These are phyloP conservation scores for Skeletonema costatum DNA, from an alignment of 108 stramenopile species.

Conservation along the genomic window DNA sequence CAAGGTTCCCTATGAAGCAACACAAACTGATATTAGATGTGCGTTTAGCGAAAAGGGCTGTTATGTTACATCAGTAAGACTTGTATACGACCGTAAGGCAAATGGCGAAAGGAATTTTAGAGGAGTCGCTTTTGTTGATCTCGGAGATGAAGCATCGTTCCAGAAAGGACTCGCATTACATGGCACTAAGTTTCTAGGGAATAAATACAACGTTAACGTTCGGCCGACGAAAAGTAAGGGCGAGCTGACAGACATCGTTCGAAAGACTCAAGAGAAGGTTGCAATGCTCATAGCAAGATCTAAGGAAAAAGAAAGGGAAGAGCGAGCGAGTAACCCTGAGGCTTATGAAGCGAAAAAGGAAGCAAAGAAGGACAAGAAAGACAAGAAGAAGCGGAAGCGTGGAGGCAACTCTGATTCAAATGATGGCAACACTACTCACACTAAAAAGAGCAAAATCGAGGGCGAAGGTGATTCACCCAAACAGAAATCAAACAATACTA, in stretches of 20 bases:
- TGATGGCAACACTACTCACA: not conserved
- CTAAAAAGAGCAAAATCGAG: not conserved
- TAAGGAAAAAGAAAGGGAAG: slow-evolving; percentile 30
- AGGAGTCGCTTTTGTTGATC: slow-evolving; percentile 86
- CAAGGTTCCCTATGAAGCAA: slow-evolving; percentile 70
- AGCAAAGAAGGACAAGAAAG: slow-evolving; percentile 14
- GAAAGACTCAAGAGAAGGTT: slow-evolving; percentile 65
- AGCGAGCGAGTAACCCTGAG: slow-evolving; percentile 6
- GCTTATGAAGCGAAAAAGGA: not conserved
- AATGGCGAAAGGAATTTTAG: slow-evolving; percentile 62
- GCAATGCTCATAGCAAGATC: slow-evolving; percentile 58
- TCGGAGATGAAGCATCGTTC: slow-evolving; percentile 64
- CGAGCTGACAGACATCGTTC: slow-evolving; percentile 74
- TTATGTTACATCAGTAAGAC: slow-evolving; percentile 64
- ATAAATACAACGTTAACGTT: slow-evolving; percentile 62
- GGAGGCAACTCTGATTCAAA: slow-evolving; percentile 7
- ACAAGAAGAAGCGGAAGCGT: slow-evolving; percentile 32
- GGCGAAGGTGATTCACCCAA: not conserved
- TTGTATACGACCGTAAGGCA: slow-evolving; percentile 69
- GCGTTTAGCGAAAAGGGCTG: slow-evolving; percentile 70
- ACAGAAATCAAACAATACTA: not conserved
- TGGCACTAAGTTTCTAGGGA: slow-evolving; percentile 52
- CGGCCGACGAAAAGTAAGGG: slow-evolving; percentile 68
- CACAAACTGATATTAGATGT: slow-evolving; percentile 61
- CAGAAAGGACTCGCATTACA: slow-evolving; percentile 56